Conservation (phyloP, 257 asterid species). For the Fraxinus quadrangulata region DNA sequence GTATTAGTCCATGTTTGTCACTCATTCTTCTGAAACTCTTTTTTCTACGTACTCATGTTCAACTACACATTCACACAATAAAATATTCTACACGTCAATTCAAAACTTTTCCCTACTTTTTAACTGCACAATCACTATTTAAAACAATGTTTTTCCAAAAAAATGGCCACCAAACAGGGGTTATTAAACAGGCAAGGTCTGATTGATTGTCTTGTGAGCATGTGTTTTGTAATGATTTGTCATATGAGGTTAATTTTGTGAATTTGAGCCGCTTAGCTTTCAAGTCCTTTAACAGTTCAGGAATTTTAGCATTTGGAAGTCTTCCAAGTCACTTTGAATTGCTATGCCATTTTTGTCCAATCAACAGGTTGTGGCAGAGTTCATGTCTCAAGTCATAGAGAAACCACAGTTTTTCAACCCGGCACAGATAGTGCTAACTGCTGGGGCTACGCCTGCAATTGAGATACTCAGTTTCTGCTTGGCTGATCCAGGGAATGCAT, state of each 20-base stretch:
- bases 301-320: not conserved
- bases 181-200: not conserved
- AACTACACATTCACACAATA: too few relatives aligned
- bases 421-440: constrained; percentile 48
- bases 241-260: not conserved
- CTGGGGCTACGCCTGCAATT: constrained; percentile 61
- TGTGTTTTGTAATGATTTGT: not conserved
- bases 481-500: constrained; percentile 72
- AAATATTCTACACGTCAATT: too few relatives aligned
- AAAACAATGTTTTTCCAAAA: too few relatives aligned
- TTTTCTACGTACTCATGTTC: too few relatives aligned
- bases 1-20: too few relatives aligned
- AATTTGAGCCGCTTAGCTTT: not conserved
- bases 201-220: not conserved
- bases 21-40: too few relatives aligned
- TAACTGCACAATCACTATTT: too few relatives aligned
- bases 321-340: not conserved
- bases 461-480: constrained; percentile 68
- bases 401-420: constrained; percentile 50
- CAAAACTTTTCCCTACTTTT: too few relatives aligned
- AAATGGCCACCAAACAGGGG: too few relatives aligned
- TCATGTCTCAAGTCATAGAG: constrained; percentile 58
- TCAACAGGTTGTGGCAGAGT: constrained; percentile 57
- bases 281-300: not conserved
- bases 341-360: constrained; percentile 21